Evolutionary conservation across 169 alveolate species (phyloP).

Genomic region (Plasmodium blacklocki): DNA sequence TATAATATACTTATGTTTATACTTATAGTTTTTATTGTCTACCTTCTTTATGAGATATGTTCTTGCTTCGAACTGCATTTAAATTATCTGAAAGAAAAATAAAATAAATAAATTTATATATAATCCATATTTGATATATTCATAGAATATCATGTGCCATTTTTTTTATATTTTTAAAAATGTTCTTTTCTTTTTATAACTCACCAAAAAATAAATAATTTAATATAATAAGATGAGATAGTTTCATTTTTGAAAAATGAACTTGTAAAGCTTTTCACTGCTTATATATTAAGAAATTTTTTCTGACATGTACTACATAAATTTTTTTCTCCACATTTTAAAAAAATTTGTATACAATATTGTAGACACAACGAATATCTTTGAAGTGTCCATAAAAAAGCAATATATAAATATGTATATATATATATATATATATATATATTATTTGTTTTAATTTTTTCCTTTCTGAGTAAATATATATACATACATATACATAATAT

Average conservation of each 20-base stretch:
- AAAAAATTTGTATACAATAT: not conserved
- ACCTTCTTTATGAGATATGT: slow-evolving; percentile 33
- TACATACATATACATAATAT: too few species aligned
- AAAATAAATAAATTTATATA: slow-evolving; percentile 18
- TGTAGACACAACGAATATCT: too few species aligned
- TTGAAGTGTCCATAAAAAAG: too few species aligned
- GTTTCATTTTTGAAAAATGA: slow-evolving; percentile 46
- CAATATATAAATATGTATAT: not conserved
- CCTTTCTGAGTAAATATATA: too few species aligned
- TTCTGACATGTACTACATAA: slow-evolving; percentile 4
- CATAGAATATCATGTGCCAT: too few species aligned
- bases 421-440: not conserved
- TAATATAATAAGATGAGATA: slow-evolving; percentile 21
- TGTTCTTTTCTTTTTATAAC: not conserved
- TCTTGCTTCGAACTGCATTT: slow-evolving; percentile 33
- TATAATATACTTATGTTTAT: not conserved
- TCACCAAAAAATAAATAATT: slow-evolving; percentile 60
- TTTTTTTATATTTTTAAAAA: not conserved
- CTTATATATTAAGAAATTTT: slow-evolving; percentile 5
- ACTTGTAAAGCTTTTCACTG: slow-evolving; percentile 38
- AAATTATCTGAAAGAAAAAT: slow-evolving; percentile 31
- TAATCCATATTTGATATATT: not conserved
- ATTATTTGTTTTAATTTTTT: not conserved
- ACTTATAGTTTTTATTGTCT: not conserved
- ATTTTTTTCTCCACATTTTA: slow-evolving; percentile 27